Base-by-base conservation (phyloP, 2,329 filamentous ascomycete species). In the Phyllosticta ampelicida region DNA sequence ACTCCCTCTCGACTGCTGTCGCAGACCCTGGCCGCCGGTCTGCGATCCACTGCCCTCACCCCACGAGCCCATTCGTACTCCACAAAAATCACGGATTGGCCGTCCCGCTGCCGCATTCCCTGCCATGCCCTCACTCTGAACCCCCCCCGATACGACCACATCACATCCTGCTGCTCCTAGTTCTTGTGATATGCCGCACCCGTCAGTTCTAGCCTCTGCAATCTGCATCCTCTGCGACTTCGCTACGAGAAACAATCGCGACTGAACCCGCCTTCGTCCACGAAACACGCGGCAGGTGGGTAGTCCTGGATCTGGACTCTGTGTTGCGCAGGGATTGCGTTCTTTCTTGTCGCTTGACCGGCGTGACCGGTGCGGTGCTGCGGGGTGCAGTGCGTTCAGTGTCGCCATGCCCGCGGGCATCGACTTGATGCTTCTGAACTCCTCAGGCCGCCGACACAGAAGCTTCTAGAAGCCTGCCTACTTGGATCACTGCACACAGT, bases 91-190 rank as follows among this genome's bases (percentile, higher is more conserved):
- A 44, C 55, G 55, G 55, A 13, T 51, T 20, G 53, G 44, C 55
- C 55, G 50, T 58, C 51, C 55, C 55, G 55, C 55, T 58, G 55
- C 55, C 55, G 51, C 51, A 51, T 29, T 51, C 55, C 55, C 49
- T 58, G 55, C 55, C 23, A 26, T 26, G 23, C 23, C 23, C 23
- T 26, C n/a, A 8, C 23, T 26, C 23, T 8, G 23, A 26, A 26
- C 23, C 23, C 23, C 23, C 23, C 23, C 23, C 23, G n/a, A 44
- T n/a, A 44, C 36, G 36, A 44, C 36, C 36, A 44, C 36, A 44
- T 44, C 36, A 44, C 36, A 44, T 44, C 30, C 13, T 5, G 3
- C 30, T 16, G 11, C 11, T 3, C 11, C 13, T 16, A 1, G 6
- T 44, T 44, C n/a, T 44, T 44, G 11, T 44, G 30, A n/a, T 44